Conservation (phyloP, 2,329 filamentous ascomycete genomes). For the Nemania bipapillata region DNA sequence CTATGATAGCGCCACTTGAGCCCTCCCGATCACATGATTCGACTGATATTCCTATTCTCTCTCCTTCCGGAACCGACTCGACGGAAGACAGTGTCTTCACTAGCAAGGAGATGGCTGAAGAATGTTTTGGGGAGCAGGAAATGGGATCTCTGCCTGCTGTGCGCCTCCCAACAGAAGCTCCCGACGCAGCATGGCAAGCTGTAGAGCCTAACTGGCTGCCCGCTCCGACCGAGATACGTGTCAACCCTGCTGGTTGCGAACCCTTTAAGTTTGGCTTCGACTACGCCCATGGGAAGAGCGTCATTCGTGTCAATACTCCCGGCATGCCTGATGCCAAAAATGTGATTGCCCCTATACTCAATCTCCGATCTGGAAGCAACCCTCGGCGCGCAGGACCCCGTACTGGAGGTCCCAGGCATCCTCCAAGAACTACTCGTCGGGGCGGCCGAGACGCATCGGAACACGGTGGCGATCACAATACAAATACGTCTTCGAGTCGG, state of each 20-base stretch:
- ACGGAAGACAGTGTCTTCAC: slow-evolving; percentile 60
- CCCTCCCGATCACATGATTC: slow-evolving; percentile 60
- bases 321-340: slow-evolving; percentile 57
- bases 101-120: slow-evolving; percentile 77
- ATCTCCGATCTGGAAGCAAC: slow-evolving; percentile 41
- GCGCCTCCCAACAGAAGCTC: slow-evolving; percentile 71
- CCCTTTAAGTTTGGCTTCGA: slow-evolving; percentile 56
- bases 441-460: slow-evolving; percentile 38
- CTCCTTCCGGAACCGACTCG: slow-evolving; percentile 46
- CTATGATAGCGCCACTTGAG: slow-evolving; percentile 74
- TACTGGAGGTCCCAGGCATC: slow-evolving; percentile 30
- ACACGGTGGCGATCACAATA: slow-evolving; percentile 27
- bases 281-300: slow-evolving; percentile 54
- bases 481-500: slow-evolving; percentile 34
- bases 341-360: slow-evolving; percentile 36
- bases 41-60: slow-evolving; percentile 78
- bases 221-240: slow-evolving; percentile 62
- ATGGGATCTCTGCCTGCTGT: slow-evolving; percentile 80
- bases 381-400: slow-evolving; percentile 39
- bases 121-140: slow-evolving; percentile 83
- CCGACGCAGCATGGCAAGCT: slow-evolving; percentile 71
- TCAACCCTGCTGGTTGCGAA: slow-evolving; percentile 61
- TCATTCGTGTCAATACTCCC: slow-evolving; percentile 58
- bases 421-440: slow-evolving; percentile 37
- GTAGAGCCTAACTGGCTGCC: slow-evolving; percentile 65